Conservation (phyloP, 768 basidiomycete genomes). For the Kwoniella newhampshirensis region DNA sequence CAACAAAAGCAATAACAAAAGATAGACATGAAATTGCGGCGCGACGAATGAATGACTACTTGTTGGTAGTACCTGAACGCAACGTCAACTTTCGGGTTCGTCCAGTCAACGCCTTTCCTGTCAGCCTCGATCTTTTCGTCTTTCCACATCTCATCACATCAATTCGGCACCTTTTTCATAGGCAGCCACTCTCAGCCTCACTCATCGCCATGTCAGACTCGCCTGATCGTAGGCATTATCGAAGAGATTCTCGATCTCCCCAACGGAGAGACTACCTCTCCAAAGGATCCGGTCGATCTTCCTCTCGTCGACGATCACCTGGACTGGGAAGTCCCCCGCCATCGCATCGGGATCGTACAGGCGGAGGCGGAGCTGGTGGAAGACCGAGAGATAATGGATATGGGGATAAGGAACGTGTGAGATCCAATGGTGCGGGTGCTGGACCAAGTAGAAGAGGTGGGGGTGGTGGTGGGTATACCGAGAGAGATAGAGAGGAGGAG, state of each 20-base stretch:
- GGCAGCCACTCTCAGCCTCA: neutral
- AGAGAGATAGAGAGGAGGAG: slow-evolving; percentile 48
- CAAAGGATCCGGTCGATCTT: slow-evolving; percentile 34
- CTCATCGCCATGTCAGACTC: slow-evolving; percentile 14
- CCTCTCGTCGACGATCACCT: slow-evolving; percentile 28
- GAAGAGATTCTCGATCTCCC: slow-evolving; percentile 31
- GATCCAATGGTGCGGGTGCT: no score
- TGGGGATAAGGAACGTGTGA: slow-evolving; percentile 28
- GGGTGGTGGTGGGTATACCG: slow-evolving; percentile 26
- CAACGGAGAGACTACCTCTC: slow-evolving; percentile 25
- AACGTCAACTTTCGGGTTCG: neutral
- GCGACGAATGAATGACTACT: neutral
- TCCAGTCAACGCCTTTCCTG: neutral
- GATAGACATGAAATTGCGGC: neutral
- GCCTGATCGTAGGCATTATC: slow-evolving; percentile 17
- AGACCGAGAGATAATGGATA: slow-evolving; percentile 43
- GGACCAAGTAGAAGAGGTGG: slow-evolving; percentile 7
- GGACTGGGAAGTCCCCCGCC: slow-evolving; percentile 1
- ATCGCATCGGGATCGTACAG: slow-evolving; percentile 9
- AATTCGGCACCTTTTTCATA: no score
- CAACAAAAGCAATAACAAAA: neutral
- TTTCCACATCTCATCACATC: neutral
- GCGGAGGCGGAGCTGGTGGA: slow-evolving; percentile 5
- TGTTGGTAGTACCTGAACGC: neutral
- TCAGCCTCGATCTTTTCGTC: neutral